Evolutionary conservation across 371 early-diverging fungal genomes (phyloP).

Genomic region (Mucor sp.): DNA sequence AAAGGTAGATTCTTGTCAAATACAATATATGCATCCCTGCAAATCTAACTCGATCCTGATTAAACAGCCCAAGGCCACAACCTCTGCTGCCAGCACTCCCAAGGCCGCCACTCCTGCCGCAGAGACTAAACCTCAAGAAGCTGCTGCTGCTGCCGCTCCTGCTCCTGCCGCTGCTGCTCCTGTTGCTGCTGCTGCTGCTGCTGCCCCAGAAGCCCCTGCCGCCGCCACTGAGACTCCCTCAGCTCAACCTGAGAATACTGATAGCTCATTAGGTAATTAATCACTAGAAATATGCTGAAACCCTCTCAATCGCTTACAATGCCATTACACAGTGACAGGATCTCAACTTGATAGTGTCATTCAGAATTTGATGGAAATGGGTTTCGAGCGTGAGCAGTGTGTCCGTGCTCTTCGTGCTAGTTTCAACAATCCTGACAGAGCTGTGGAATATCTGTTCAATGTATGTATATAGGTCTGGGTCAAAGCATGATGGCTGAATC

Average conservation of each 20-base stretch:
- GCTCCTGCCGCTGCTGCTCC: slow-evolving; percentile 25
- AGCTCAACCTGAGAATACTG: slow-evolving; percentile 16
- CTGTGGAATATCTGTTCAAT: slow-evolving; percentile 94
- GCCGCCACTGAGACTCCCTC: slow-evolving; percentile 13
- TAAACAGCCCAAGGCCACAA: slow-evolving; percentile 57
- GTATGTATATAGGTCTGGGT: slow-evolving; percentile 36
- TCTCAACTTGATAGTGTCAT: slow-evolving; percentile 77
- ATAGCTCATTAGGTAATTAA: slow-evolving; percentile 21
- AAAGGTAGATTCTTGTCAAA: slow-evolving; percentile 61
- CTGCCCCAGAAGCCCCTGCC: slow-evolving; percentile 25
- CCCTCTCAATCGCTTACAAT: background rate
- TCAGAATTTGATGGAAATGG: slow-evolving; percentile 93
- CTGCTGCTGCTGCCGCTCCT: slow-evolving; percentile 30
- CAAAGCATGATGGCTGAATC: background rate
- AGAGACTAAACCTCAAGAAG: slow-evolving; percentile 29
- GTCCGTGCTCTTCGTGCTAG: slow-evolving; percentile 92
- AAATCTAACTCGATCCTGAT: background rate
- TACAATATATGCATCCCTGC: background rate
- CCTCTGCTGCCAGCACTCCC: slow-evolving; percentile 30
- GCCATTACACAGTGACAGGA: slow-evolving; percentile 59
- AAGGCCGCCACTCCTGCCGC: slow-evolving; percentile 38
- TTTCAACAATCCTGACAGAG: slow-evolving; percentile 96
- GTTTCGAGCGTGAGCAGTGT: slow-evolving; percentile 88
- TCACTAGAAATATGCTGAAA: background rate
- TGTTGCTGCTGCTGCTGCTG: slow-evolving; percentile 34